Percentiles rank a stretch among this genome's conserved stretches.
Conservation (phyloP, 2,329 filamentous ascomycete species). For the Botryotinia globosa region DNA sequence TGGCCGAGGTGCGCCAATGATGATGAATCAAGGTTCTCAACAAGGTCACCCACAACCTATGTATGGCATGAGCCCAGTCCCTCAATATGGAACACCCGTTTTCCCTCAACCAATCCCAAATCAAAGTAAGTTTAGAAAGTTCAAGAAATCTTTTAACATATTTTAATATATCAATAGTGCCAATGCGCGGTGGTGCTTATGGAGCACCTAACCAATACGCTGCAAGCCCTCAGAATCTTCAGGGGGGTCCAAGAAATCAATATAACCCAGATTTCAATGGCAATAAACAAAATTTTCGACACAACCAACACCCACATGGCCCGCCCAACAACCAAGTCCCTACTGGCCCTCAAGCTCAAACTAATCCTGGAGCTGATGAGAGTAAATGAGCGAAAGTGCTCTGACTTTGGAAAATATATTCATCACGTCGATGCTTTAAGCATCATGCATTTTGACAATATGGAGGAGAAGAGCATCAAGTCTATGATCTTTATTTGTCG, state of each 20-base stretch:
- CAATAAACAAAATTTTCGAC: constrained; percentile 49
- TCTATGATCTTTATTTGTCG: constrained; percentile 28
- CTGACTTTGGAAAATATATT: constrained; percentile 23
- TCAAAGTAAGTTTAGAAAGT: constrained; percentile 59
- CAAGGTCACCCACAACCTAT: constrained; percentile 69
- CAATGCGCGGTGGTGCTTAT: constrained; percentile 56
- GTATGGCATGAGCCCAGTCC: constrained; percentile 69
- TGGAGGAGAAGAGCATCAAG: constrained; percentile 28
- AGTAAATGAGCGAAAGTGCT: constrained; percentile 44
- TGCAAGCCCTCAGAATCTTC: constrained; percentile 56
- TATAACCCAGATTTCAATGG: constrained; percentile 57
- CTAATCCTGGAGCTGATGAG: constrained; percentile 45
- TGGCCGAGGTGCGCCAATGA: constrained; percentile 77
- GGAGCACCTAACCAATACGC: constrained; percentile 61
- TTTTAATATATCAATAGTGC: constrained; percentile 49
- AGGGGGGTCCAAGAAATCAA: constrained; percentile 52
- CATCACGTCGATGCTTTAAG: constrained; percentile 36
- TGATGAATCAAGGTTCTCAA: constrained; percentile 92
- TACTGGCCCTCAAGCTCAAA: constrained; percentile 41
- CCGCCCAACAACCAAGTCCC: constrained; percentile 41
- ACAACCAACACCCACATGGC: constrained; percentile 41
- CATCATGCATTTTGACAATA: constrained; percentile 34
- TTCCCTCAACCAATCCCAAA: constrained; percentile 68
- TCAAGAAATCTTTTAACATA: constrained; percentile 35
- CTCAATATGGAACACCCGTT: constrained; percentile 55